Conservation (phyloP, 257 asterid genomes). For the Echites panduratus region DNA sequence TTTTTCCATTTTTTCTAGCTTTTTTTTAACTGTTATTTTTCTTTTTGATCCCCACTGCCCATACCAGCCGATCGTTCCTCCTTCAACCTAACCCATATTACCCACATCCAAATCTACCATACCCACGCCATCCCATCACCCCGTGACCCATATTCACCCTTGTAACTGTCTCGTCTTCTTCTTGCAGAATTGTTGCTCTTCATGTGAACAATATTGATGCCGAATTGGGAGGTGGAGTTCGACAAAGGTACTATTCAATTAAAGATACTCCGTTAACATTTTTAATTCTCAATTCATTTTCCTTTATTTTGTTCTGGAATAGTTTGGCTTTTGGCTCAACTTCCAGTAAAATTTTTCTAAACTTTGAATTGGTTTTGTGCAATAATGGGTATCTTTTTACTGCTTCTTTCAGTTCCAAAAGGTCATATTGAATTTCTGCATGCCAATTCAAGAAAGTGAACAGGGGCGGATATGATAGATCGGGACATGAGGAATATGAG, state of each 20-base stretch:
- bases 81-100: no score
- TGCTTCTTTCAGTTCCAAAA: neutral
- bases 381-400: neutral
- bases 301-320: neutral
- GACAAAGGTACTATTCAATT: constrained; percentile 56
- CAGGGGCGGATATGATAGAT: no score
- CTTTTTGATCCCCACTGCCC: no score
- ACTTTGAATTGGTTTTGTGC: neutral
- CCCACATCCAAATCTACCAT: no score
- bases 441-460: neutral
- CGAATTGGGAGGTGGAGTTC: constrained; percentile 82
- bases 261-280: neutral
- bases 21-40: no score
- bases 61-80: no score
- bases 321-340: neutral
- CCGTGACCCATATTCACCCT: no score
- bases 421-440: no score
- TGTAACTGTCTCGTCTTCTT: constrained; percentile 52
- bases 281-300: no score
- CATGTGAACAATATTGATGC: constrained; percentile 85
- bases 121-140: no score
- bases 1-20: no score
- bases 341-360: neutral
- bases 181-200: constrained; percentile 58
- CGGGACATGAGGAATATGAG: no score